A percentile compares a stretch with the other conserved stretches of the same genome.
Conservation (phyloP, 768 basidiomycete species). For the Roridomyces roridus region DNA sequence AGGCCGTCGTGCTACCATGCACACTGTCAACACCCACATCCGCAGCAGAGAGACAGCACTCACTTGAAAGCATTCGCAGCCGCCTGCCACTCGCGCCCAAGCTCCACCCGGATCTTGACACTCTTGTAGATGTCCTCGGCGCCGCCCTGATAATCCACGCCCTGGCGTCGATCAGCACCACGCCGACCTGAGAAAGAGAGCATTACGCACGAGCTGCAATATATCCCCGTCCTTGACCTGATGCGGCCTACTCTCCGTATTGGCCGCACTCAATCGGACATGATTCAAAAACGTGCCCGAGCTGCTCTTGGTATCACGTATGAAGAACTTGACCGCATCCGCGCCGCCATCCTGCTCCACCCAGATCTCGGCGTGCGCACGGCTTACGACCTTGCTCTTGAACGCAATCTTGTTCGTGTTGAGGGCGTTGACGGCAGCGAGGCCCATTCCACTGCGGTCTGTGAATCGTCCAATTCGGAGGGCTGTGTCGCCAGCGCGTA, state of each 20-base stretch:
- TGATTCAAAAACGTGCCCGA: slow-evolving; percentile 97
- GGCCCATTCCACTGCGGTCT: slow-evolving; percentile 76
- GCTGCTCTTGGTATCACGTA: slow-evolving; percentile 88
- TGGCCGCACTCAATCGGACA: slow-evolving; percentile 82
- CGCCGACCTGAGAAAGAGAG: neutral
- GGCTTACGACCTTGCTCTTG: slow-evolving; percentile 93
- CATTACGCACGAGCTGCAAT: slow-evolving; percentile 70
- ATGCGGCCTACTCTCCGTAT: slow-evolving; percentile 77
- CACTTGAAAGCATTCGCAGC: slow-evolving; percentile 91
- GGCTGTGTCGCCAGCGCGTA: slow-evolving; percentile 68
- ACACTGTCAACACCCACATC: too few species aligned
- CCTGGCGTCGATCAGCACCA: too few species aligned
- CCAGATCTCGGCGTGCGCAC: slow-evolving; percentile 95
- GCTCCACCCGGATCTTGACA: slow-evolving; percentile 93
- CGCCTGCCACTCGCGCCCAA: slow-evolving; percentile 89
- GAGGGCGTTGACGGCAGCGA: slow-evolving; percentile 69
- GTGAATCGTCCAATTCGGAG: slow-evolving; percentile 95
- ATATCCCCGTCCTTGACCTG: slow-evolving; percentile 93
- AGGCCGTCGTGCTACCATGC: slow-evolving; percentile 64
- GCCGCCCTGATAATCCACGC: slow-evolving; percentile 97
- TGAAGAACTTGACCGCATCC: slow-evolving; percentile 67
- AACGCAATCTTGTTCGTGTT: slow-evolving; percentile 90
- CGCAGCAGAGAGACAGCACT: too few species aligned
- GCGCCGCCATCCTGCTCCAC: slow-evolving; percentile 49
- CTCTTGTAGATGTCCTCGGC: slow-evolving; percentile 97